Evolutionary conservation across 441 rosid genomes (phyloP).

Genomic region (Euphorbia corollata): DNA sequence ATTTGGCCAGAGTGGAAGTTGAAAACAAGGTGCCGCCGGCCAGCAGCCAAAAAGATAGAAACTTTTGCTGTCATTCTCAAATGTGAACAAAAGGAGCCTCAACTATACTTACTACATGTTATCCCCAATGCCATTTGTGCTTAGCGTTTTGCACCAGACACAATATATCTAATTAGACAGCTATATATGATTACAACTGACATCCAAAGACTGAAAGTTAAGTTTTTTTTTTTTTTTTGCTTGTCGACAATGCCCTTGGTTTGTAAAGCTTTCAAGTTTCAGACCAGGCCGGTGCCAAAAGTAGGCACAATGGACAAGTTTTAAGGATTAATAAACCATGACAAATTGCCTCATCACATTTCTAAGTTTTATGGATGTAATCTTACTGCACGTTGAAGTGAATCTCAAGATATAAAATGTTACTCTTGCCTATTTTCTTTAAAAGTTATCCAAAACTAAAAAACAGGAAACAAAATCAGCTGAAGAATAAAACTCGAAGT

Average conservation of each 20-base stretch:
- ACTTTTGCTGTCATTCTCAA: background rate
- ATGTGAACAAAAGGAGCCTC: background rate
- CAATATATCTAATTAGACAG: background rate
- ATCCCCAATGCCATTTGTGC: background rate
- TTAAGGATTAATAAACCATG: background rate
- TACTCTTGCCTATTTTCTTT: background rate
- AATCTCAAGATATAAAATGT: background rate
- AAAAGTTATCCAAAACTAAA: background rate
- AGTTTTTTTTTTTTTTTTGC: background rate
- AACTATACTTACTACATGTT: background rate
- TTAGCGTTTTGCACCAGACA: background rate
- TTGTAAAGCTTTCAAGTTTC: background rate
- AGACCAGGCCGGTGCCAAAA: no score
- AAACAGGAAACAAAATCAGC: background rate
- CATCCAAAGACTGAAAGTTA: background rate
- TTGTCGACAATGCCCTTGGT: background rate
- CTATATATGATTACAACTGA: background rate
- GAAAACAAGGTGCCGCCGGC: constrained; percentile 28
- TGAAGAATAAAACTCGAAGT: background rate
- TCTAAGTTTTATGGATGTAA: background rate
- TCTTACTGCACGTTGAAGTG: background rate
- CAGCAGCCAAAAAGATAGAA: constrained; percentile 12
- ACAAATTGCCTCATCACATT: background rate
- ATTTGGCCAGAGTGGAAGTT: constrained; percentile 1
- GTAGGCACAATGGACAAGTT: no score